Conservation (phyloP, 2,329 filamentous ascomycete species). For the Aureobasidium sp. region DNA sequence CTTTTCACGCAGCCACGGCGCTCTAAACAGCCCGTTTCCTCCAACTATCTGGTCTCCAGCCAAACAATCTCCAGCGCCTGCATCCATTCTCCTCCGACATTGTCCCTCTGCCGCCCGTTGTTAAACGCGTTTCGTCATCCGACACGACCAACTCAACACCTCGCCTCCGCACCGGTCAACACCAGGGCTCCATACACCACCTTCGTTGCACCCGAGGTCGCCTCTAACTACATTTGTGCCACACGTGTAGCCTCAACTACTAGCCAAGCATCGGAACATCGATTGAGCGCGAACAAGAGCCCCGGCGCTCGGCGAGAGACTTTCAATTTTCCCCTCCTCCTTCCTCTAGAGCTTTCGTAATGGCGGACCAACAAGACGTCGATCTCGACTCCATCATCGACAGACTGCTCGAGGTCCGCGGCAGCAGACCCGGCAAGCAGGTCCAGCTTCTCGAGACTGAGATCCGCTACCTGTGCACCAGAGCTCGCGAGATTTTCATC, state of each 20-base stretch:
- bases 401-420: slow-evolving; percentile 91
- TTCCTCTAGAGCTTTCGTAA: slow-evolving; percentile 30
- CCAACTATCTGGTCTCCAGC: neutral
- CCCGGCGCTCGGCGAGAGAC: slow-evolving; percentile 25
- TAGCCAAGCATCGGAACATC: slow-evolving; percentile 11
- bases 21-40: slow-evolving; percentile 2
- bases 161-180: slow-evolving; percentile 6
- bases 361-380: slow-evolving; percentile 80
- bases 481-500: slow-evolving; percentile 98
- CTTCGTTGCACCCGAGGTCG: slow-evolving; percentile 10
- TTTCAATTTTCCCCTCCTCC: slow-evolving; percentile 9
- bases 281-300: slow-evolving; percentile 20
- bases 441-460: slow-evolving; percentile 94
- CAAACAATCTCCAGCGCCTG: neutral
- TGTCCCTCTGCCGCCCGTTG: neutral
- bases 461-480: slow-evolving; percentile 96
- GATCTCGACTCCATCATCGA: slow-evolving; percentile 99
- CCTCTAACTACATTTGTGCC: slow-evolving; percentile 9
- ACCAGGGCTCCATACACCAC: neutral
- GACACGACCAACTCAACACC: neutral
- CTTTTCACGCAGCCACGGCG: neutral
- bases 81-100: neutral
- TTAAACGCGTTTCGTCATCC: neutral
- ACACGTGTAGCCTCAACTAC: slow-evolving; percentile 10
- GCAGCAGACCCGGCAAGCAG: slow-evolving; percentile 96